phyloP scores from a whole-genome alignment of 2,329 filamentous ascomycete genomes.

The Stachybotrys chartarum region DNA sequence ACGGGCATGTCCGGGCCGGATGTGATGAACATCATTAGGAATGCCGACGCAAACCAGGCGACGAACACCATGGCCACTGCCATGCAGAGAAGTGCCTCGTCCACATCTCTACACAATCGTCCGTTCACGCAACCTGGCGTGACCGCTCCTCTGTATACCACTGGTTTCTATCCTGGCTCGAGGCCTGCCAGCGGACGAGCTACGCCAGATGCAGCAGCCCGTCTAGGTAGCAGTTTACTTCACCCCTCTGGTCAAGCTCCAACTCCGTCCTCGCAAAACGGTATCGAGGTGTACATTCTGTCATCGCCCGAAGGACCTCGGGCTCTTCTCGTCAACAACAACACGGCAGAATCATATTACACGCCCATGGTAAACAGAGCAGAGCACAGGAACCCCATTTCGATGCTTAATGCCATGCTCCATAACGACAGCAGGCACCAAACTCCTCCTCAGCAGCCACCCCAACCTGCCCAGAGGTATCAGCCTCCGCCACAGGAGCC shows the following conservation, averaged over 20 bases:
- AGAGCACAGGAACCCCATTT: not conserved
- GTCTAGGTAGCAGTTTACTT: slow-evolving; percentile 17
- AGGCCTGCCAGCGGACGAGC: slow-evolving; percentile 36
- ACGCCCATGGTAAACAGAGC: slow-evolving; percentile 20
- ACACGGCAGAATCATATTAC: slow-evolving; percentile 41
- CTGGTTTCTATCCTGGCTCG: slow-evolving; percentile 16
- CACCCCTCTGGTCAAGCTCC: slow-evolving; percentile 11
- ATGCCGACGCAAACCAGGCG: slow-evolving; percentile 37
- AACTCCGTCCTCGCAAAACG: slow-evolving; percentile 13
- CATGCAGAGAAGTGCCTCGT: slow-evolving; percentile 45
- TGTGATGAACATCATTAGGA: slow-evolving; percentile 37
- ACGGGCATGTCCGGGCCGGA: slow-evolving; percentile 33
- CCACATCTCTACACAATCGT: slow-evolving; percentile 32
- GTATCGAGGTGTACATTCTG: slow-evolving; percentile 51
- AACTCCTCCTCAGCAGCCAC: slow-evolving; percentile 3
- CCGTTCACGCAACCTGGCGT: slow-evolving; percentile 30
- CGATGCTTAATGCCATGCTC: not conserved
- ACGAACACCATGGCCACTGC: slow-evolving; percentile 40
- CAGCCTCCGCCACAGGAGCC: slow-evolving; percentile 11
- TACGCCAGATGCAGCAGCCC: slow-evolving; percentile 33
- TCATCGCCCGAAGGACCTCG: slow-evolving; percentile 53
- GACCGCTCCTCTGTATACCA: slow-evolving; percentile 24
- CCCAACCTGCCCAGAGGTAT: slow-evolving; percentile 3
- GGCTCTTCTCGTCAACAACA: slow-evolving; percentile 47
- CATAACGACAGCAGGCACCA: slow-evolving; percentile 3